phyloP scores from a whole-genome alignment of 1,139 yeast species.

The Meyerozyma elateridarum region DNA sequence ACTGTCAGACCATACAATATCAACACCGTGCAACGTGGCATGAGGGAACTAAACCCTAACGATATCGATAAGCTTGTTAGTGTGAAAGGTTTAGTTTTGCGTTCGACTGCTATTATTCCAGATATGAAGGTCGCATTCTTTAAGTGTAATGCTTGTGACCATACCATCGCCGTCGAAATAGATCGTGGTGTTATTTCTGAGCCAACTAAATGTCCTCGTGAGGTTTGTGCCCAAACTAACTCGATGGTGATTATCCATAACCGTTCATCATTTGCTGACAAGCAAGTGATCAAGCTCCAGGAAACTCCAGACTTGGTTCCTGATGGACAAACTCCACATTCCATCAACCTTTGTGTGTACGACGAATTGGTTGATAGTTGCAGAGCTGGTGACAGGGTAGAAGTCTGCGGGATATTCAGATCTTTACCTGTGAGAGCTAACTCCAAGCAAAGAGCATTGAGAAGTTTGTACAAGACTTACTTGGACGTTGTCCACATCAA shows the following conservation, averaged over 20 bases:
- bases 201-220: conserved; percentile 89
- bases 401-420: conserved; percentile 92
- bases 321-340: conserved; percentile 98
- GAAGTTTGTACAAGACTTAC: conserved; percentile 84
- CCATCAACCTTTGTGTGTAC: conserved; percentile 88
- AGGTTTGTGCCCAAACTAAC: conserved; percentile 76
- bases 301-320: conserved; percentile 99
- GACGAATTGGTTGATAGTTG: conserved; percentile 94
- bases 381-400: conserved; percentile 95
- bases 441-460: conserved; percentile 78
- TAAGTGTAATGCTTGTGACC: conserved; percentile 93
- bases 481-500: conserved; percentile 91
- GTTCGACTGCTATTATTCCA: conserved; percentile 90
- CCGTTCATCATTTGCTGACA: conserved; percentile 88
- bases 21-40: conserved; percentile 62
- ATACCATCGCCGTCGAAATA: conserved; percentile 85
- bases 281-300: conserved; percentile 88
- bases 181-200: conserved; percentile 94
- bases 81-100: conserved; percentile 83
- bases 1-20: conserved; percentile 86
- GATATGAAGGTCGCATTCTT: conserved; percentile 98
- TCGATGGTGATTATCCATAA: conserved; percentile 91
- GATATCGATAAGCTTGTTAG: conserved; percentile 92
- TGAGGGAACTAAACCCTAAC: conserved; percentile 92
- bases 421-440: conserved; percentile 89